Percentiles rank a stretch among this genome's conserved stretches.
These are phyloP conservation scores for Dipodascus geniculatus DNA, from an alignment of 805 yeast genomes.

Conservation along the genomic window DNA sequence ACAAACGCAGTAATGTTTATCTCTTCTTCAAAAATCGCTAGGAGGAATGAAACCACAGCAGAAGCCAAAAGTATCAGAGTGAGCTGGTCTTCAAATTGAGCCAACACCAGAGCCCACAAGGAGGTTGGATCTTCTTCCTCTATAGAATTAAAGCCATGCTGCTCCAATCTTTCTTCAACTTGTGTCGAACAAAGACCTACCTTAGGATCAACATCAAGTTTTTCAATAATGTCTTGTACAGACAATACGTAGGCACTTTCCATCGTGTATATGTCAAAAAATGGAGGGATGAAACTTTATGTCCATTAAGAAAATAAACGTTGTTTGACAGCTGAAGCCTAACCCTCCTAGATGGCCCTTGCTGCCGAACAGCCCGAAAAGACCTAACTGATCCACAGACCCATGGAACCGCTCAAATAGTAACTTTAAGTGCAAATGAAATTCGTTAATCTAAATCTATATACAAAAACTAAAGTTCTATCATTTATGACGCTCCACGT, in stretches of 20 bases:
- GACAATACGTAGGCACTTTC: slow-evolving; percentile 9
- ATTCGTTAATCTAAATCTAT: not conserved
- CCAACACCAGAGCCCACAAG: slow-evolving; percentile 24
- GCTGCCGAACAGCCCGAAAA: no score
- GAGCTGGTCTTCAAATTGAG: slow-evolving; percentile 65
- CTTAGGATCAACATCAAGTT: slow-evolving; percentile 11
- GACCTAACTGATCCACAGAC: no score
- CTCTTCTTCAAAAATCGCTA: slow-evolving; percentile 92
- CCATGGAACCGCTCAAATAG: no score
- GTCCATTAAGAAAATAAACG: no score
- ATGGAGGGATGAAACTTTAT: no score
- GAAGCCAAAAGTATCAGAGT: slow-evolving; percentile 80
- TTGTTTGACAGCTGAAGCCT: no score
- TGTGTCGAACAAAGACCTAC: slow-evolving; percentile 16
- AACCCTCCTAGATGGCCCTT: no score
- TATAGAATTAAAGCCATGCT: slow-evolving; percentile 19
- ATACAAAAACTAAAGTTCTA: not conserved
- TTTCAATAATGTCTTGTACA: slow-evolving; percentile 10
- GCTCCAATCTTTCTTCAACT: slow-evolving; percentile 10
- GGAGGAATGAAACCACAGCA: slow-evolving; percentile 68
- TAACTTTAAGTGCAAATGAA: not conserved
- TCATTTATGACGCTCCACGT: not conserved
- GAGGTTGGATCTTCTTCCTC: slow-evolving; percentile 30
- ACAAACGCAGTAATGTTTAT: slow-evolving; percentile 38
- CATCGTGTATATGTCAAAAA: slow-evolving; percentile 10